Evolutionary conservation across 2,329 filamentous ascomycete genomes (phyloP), one percentile per base, ranked within the genome.

Genomic region (Cladosporium austrohemisphaericum): DNA sequence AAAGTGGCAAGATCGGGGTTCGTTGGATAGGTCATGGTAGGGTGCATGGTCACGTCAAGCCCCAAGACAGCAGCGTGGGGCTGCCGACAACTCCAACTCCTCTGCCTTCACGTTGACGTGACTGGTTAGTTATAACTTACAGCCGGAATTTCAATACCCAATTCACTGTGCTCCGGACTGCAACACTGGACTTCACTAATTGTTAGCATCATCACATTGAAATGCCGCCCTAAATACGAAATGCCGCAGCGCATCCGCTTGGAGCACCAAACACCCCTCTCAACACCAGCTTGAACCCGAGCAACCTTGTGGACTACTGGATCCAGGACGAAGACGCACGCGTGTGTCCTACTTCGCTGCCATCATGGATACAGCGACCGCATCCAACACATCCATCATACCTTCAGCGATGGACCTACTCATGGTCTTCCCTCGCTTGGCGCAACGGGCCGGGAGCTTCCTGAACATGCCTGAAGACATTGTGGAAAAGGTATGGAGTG

Each of bases 361-460:
- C 26, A 31, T n/a, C 16, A 52, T 50, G 50, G 46, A 49, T 5
- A 7, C 20, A 16, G 8, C 19, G 16, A 20, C 28, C 14, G 38
- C 50, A 5, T 36, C 55, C 14, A 61, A 61, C 37, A 38, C 64
- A n/a, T 67, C 63, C 26, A 55, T 70, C 23, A 51, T 62, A 9
- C 84, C 85, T 2, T 83, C 83, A 9, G 69, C 86, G 14, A 81
- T 80, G 64, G 84, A 88, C 60, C 71, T 91, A 40, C 76, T 88
- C 55, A 75, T 81, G 66, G 84, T 80, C 14, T 78, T 86, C 3
- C 86, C 86, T 41, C 77, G 86, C 51, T 81, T 90, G 62, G 76
- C 87, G 25, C 82, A 78, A 67, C 84, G 80, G 64, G 75, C 85
- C 29, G 81, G 84, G 43, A 70, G 70, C 13, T 57, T 65, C 40